Base-by-base conservation (phyloP, 768 basidiomycete species). In the Termitomyces sp. region DNA sequence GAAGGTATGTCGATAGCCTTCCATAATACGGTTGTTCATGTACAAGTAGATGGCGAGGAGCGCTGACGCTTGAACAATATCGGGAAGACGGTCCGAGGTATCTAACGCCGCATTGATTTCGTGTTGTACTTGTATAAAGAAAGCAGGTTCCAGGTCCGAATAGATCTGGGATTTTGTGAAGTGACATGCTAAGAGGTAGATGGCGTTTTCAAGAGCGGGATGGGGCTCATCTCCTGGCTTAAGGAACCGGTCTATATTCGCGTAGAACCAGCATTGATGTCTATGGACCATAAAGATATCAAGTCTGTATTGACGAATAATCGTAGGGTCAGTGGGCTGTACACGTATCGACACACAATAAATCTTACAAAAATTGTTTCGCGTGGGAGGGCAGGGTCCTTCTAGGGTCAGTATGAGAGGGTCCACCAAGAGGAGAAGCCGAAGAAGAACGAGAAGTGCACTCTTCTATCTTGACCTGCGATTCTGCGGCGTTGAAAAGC, bases 31-130 rank as follows among this genome's bases (percentile, higher is more conserved):
- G 50, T 76, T 77, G 56, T 83, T 82, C 68, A 77, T 75, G 66
- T 81, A 86, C 64, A 82, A 80, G 66, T 85, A 86, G 33, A 81
- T 72, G 2, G 83, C 80, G 52, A 87, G 76, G 30, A 87, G 75
- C 40, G 78, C 80, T 2, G 82, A 80, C 2, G 85, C 84, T 64
- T 83, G 83, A 10, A 86, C 76, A 57, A 83, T 74, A 63, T 86
- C 81, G 55, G 82, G 69, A 50, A 84, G 73, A 35, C 82, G 79
- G 63, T 85, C 80, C 42, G 80, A 76, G 58, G 72, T 74, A 61
- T 82, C 80, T 43, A 86, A 73, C 30, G 82, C 78, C n/a, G 72
- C 70, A 42, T 78, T 73, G 33, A 86, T 82, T 52, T 78, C 80
- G 35, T 76, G 72, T 18, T 80, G 72, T 0, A 81, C 74, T 54